These are phyloP conservation scores for Rhizopus sp. DNA, from an alignment of 371 early-diverging fungal species.

Conservation along the genomic window DNA sequence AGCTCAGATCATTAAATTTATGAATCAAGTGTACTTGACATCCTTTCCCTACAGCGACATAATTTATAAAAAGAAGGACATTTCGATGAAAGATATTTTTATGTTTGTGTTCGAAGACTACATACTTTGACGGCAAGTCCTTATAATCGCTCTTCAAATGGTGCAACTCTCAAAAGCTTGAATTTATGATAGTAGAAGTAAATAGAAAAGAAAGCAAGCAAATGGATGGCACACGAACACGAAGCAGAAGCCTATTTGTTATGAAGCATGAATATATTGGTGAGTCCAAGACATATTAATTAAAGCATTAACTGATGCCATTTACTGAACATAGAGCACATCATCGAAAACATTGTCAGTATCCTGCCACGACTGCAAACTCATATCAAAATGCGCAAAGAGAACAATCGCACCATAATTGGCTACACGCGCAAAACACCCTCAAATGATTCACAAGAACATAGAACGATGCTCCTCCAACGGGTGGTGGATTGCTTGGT, in stretches of 20 bases:
- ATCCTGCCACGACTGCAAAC: constrained; percentile 2
- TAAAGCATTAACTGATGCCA: constrained; percentile 3
- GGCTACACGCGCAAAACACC: constrained; percentile 1
- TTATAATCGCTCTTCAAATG: constrained; percentile 8
- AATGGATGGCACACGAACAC: not conserved
- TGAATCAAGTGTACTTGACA: constrained; percentile 10
- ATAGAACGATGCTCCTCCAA: constrained; percentile 3
- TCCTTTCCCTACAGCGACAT: constrained; percentile 5
- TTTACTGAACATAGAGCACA: constrained; percentile 1
- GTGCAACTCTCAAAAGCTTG: constrained; percentile 6
- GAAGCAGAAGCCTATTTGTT: not conserved
- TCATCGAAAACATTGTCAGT: constrained; percentile 2
- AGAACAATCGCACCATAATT: constrained; percentile 1
- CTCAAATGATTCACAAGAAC: constrained; percentile 1
- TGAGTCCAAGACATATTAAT: not conserved
- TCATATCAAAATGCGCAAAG: constrained; percentile 3
- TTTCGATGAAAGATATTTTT: constrained; percentile 14
- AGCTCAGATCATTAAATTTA: constrained; percentile 10
- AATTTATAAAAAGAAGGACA: constrained; percentile 8
- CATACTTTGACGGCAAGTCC: constrained; percentile 9
- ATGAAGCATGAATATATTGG: no score
- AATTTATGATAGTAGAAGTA: not conserved
- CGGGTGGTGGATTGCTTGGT: constrained; percentile 4
- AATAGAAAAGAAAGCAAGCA: not conserved
- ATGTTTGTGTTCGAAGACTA: constrained; percentile 9